phyloP scores from a whole-genome alignment of 208 protist genomes.

The Trypanosoma vivax region DNA sequence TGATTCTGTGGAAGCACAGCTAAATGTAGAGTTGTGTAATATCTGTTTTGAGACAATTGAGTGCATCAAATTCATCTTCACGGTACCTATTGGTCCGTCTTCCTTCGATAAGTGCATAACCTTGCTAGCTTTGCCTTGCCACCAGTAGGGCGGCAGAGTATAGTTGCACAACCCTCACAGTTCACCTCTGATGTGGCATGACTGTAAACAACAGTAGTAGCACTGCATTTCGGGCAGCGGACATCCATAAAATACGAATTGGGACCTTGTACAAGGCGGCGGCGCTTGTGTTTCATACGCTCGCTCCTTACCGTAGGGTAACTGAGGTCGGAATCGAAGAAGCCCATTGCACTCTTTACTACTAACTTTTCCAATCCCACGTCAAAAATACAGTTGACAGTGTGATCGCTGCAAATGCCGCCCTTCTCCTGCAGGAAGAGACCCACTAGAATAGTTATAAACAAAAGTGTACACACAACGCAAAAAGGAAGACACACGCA shows the following conservation, averaged over 20 bases:
- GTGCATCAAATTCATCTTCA: no score
- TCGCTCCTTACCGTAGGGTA: conserved; percentile 94
- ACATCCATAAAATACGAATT: conserved; percentile 99
- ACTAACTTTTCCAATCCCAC: no score
- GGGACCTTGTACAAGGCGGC: conserved; percentile 97
- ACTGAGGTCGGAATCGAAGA: conserved; percentile 95
- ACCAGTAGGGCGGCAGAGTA: conserved; percentile 97
- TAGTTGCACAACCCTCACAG: conserved; percentile 93
- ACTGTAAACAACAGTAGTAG: conserved; percentile 96
- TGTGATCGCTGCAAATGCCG: no score
- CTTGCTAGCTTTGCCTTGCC: conserved; percentile 95
- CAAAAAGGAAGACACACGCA: no score
- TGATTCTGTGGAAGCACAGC: no score
- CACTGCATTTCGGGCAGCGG: conserved; percentile 96
- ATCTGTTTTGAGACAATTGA: no score
- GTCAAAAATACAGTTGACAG: no score
- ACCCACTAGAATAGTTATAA: no score
- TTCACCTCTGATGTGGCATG: conserved; percentile 96
- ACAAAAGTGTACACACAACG: no score
- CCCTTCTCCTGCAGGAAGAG: no score
- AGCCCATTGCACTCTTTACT: conserved; percentile 67
- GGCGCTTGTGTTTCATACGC: conserved; percentile 98
- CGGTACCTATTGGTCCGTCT: conserved; percentile 86
- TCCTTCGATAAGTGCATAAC: conserved; percentile 94
- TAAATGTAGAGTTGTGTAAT: no score